These are phyloP conservation scores for Salix brachista DNA, from an alignment of 345 rosid species.

Conservation along the genomic window DNA sequence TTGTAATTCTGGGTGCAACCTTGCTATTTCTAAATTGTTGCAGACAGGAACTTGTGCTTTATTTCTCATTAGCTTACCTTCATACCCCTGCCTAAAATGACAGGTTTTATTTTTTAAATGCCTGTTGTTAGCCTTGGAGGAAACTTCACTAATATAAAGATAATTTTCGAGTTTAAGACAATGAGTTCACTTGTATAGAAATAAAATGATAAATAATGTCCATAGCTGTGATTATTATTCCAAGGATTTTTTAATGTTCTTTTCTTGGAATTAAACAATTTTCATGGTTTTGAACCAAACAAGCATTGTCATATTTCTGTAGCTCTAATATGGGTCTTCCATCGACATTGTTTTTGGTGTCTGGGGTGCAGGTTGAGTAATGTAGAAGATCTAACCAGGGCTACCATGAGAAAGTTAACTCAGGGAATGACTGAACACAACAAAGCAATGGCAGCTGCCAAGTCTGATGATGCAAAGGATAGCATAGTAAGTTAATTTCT, in stretches of 20 bases:
- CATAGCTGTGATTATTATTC: neutral
- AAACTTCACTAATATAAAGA: neutral
- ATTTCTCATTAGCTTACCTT: neutral
- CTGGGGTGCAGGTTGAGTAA: slow-evolving; percentile 54
- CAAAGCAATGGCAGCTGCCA: slow-evolving; percentile 96
- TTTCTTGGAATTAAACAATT: neutral
- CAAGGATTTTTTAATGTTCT: neutral
- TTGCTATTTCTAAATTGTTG: neutral
- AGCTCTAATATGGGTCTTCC: neutral
- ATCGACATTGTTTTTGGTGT: neutral
- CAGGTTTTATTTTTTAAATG: neutral
- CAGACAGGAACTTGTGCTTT: neutral
- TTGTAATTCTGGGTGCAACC: neutral
- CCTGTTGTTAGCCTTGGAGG: neutral
- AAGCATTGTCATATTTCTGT: neutral
- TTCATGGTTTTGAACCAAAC: neutral
- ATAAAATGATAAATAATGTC: neutral
- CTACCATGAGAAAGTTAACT: slow-evolving; percentile 85
- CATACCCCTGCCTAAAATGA: neutral
- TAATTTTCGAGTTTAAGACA: neutral
- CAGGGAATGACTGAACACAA: slow-evolving; percentile 89
- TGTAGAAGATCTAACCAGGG: slow-evolving; percentile 89
- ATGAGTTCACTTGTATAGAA: neutral
- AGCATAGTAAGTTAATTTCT: slow-evolving; percentile 52
- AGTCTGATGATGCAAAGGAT: slow-evolving; percentile 86